Evolutionary conservation across 805 yeast species (phyloP).

Genomic region (Clavispora asparagi): DNA sequence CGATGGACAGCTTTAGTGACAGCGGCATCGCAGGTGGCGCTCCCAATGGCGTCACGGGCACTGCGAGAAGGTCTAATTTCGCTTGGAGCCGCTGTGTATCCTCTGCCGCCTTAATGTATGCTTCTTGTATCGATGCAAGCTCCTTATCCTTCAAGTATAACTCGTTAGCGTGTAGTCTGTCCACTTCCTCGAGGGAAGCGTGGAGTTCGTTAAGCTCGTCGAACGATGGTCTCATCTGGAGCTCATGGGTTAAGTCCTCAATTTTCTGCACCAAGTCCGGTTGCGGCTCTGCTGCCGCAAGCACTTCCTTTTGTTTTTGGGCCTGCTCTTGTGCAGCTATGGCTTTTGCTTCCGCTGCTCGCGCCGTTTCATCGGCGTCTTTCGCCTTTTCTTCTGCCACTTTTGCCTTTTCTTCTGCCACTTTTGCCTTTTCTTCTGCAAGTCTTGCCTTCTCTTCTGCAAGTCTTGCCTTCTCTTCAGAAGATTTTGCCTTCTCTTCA

Average conservation of each 20-base stretch:
- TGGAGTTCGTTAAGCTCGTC: constrained; percentile 41
- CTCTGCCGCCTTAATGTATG: neutral
- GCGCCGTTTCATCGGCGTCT: neutral
- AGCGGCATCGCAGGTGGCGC: neutral
- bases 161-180: constrained; percentile 33
- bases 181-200: constrained; percentile 38
- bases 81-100: constrained; percentile 20
- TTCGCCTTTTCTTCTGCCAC: neutral
- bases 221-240: constrained; percentile 36
- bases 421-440: too few relatives aligned
- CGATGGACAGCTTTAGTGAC: neutral
- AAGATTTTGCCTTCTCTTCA: neutral
- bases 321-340: neutral
- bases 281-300: too few relatives aligned
- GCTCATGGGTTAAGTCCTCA: constrained; percentile 25
- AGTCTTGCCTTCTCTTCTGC: neutral
- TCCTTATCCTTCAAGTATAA: constrained; percentile 21
- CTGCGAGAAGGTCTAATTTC: constrained; percentile 3
- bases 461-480: neutral
- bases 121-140: constrained; percentile 16
- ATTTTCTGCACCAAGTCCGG: constrained; percentile 6
- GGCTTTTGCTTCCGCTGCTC: neutral
- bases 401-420: neutral
- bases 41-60: neutral
- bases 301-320: neutral